phyloP scores from a whole-genome alignment of 768 basidiomycete species.

The Lactarius hengduanensis region DNA sequence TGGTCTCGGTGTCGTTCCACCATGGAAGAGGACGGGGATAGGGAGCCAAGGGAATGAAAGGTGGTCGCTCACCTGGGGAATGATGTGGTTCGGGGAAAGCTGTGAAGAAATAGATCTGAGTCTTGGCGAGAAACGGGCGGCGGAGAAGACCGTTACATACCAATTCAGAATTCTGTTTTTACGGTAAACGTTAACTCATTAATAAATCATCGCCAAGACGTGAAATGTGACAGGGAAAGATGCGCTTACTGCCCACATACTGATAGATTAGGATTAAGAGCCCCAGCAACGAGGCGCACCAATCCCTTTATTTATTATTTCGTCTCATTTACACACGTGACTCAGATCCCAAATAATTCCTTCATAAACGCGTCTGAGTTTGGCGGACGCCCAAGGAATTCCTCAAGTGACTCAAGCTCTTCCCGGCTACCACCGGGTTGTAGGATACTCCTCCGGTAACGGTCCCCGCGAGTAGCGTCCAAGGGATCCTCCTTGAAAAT shows the following conservation, averaged over 20 bases:
- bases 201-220: neutral
- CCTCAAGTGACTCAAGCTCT: conserved; percentile 71
- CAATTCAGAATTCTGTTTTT: conserved; percentile 4
- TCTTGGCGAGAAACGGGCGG: conserved; percentile 8
- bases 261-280: neutral
- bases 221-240: neutral
- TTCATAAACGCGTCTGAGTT: conserved; percentile 28
- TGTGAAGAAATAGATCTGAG: conserved; percentile 3
- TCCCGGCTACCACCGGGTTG: conserved; percentile 74
- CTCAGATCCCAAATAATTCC: conserved; percentile 25
- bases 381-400: conserved; percentile 27
- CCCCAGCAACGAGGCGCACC: neutral
- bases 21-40: conserved; percentile 27
- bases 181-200: neutral
- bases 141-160: conserved; percentile 13
- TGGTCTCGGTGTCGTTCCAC: conserved; percentile 29
- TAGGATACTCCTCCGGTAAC: conserved; percentile 76
- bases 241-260: neutral
- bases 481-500: conserved; percentile 83
- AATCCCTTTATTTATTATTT: neutral
- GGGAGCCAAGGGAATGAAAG: conserved; percentile 8
- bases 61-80: conserved; percentile 20
- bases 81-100: conserved; percentile 13
- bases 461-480: conserved; percentile 59
- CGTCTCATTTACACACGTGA: neutral